Conservation (phyloP, 2,329 filamentous ascomycete species). For the Neofusicoccum sp. region DNA sequence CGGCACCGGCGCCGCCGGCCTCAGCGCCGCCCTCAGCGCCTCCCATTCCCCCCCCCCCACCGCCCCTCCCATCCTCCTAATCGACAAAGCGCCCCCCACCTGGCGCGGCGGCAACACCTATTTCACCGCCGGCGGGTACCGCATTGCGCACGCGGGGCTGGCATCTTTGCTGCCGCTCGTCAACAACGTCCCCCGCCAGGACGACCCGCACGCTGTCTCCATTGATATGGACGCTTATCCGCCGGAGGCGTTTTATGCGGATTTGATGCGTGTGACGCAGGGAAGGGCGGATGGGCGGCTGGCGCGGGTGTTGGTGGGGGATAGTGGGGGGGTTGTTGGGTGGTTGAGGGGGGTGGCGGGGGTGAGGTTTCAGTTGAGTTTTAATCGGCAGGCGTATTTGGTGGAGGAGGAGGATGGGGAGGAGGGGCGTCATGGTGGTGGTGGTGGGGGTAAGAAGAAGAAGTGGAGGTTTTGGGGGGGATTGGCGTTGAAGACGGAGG, state of each 20-base stretch:
- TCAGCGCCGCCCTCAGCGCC: constrained; percentile 62
- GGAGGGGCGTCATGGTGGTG: constrained; percentile 49
- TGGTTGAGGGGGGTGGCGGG: constrained; percentile 44
- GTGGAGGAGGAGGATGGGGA: background rate
- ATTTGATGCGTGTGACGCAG: constrained; percentile 60
- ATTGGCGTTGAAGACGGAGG: constrained; percentile 59
- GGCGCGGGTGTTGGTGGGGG: constrained; percentile 19
- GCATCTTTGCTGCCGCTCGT: constrained; percentile 62
- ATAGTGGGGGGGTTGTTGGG: constrained; percentile 31
- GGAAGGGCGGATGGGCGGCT: constrained; percentile 51
- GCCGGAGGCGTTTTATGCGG: constrained; percentile 54
- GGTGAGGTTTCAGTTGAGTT: constrained; percentile 61
- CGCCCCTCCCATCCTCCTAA: constrained; percentile 51
- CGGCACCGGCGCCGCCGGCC: constrained; percentile 67
- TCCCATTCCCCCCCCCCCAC: constrained; percentile 35
- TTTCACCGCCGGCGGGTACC: constrained; percentile 67
- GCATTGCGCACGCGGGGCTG: constrained; percentile 59
- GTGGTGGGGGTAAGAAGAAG: no score
- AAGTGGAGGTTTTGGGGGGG: constrained; percentile 66
- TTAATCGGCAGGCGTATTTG: constrained; percentile 65
- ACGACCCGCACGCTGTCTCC: constrained; percentile 40
- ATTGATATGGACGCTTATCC: constrained; percentile 65
- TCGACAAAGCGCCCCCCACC: constrained; percentile 55
- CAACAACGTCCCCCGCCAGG: constrained; percentile 54
- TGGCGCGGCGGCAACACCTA: constrained; percentile 67